A percentile compares a stretch with the other conserved stretches of the same genome.
Evolutionary conservation across 2,329 filamentous ascomycete species (phyloP).

Genomic region (Fusarium sp.): DNA sequence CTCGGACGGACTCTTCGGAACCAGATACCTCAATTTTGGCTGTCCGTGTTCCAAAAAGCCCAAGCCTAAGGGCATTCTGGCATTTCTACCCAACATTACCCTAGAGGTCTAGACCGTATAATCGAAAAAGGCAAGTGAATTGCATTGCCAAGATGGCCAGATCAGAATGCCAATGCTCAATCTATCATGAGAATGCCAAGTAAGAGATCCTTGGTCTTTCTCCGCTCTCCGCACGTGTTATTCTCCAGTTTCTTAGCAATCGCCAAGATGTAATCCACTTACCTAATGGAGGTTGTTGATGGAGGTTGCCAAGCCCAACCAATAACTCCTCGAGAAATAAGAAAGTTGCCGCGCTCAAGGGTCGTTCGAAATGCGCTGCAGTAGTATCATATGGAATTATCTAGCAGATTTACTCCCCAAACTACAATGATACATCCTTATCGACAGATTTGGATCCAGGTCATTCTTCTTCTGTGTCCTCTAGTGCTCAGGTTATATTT

Average conservation of each 20-base stretch:
- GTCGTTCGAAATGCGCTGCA: no score
- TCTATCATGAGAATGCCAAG: neutral
- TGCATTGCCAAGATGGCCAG: neutral
- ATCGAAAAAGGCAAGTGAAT: neutral
- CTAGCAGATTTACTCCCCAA: no score
- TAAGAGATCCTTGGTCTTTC: neutral
- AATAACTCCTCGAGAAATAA: neutral
- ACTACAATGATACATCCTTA: no score
- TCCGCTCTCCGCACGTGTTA: neutral
- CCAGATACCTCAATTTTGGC: no score
- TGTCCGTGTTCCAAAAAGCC: neutral
- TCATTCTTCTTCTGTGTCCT: no score
- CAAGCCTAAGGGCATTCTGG: rapidly evolving
- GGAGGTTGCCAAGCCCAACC: neutral
- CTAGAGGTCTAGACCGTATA: neutral
- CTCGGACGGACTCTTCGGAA: no score
- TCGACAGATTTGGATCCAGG: no score
- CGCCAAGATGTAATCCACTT: constrained; percentile 54
- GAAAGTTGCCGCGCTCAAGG: constrained; percentile 20
- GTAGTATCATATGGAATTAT: no score
- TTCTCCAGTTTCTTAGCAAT: neutral
- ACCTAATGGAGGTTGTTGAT: neutral
- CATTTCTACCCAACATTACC: neutral
- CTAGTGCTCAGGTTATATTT: no score
- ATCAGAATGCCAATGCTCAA: neutral